phyloP scores from a whole-genome alignment of 306 rosid species.

The Pyrus betulifolia region DNA sequence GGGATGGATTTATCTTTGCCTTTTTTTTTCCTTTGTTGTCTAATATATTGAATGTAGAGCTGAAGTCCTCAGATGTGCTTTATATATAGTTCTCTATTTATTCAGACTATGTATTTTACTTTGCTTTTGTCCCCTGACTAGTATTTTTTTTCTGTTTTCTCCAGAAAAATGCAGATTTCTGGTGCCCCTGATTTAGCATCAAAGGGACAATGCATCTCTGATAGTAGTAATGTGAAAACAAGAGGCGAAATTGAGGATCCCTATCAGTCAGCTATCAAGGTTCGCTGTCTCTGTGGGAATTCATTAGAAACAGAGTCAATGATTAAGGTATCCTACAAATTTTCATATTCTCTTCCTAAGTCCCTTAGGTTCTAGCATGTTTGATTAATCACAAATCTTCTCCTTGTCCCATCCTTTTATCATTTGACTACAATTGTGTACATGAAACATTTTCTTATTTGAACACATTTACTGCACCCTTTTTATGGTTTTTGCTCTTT shows the following conservation, averaged over 20 bases:
- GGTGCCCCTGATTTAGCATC: conserved; percentile 92
- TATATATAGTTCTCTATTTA: not conserved
- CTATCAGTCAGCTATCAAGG: conserved; percentile 54
- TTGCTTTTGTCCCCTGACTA: not conserved
- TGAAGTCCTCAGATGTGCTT: not conserved
- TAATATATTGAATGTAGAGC: not conserved
- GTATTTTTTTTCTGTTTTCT: conserved; percentile 5
- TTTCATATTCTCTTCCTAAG: not conserved
- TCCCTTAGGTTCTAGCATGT: not conserved
- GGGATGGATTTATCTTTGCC: not conserved
- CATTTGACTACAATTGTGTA: not conserved
- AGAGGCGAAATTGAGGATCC: conserved; percentile 79
- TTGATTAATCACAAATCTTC: not conserved
- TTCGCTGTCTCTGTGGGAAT: conserved; percentile 90
- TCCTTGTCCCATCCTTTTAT: not conserved
- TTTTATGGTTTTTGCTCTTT: not conserved
- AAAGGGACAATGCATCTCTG: conserved; percentile 73
- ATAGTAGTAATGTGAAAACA: conserved; percentile 67
- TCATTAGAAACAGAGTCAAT: conserved; percentile 67
- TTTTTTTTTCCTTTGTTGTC: not conserved
- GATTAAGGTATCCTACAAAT: conserved; percentile 54
- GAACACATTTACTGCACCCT: not conserved
- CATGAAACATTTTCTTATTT: not conserved
- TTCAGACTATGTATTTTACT: not conserved
- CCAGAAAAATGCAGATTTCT: conserved; percentile 93